Conservation (phyloP, 2,329 filamentous ascomycete species). For the Penicillium aurantiogriseum region DNA sequence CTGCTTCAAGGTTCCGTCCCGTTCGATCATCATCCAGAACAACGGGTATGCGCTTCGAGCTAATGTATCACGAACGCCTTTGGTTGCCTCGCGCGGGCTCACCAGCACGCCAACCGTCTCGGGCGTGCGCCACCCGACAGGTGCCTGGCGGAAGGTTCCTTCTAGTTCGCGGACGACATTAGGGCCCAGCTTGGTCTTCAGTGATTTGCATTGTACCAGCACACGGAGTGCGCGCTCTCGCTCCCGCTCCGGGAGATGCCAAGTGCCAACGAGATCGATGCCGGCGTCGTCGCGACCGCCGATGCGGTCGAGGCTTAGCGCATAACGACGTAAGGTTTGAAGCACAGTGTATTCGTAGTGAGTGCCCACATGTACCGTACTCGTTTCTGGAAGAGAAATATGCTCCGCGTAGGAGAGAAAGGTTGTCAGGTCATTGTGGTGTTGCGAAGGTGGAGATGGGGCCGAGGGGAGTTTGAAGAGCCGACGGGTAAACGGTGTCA, state of each 20-base stretch:
- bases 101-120: conserved; percentile 71
- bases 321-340: conserved; percentile 38
- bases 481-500: conserved; percentile 34
- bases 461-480: conserved; percentile 38
- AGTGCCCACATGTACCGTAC: conserved; percentile 46
- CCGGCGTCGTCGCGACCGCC: conserved; percentile 48
- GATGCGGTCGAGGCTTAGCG: conserved; percentile 43
- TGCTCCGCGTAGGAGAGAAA: conserved; percentile 44
- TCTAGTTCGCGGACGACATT: conserved; percentile 49
- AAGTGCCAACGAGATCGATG: conserved; percentile 49
- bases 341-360: conserved; percentile 49
- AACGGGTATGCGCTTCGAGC: conserved; percentile 67
- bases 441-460: conserved; percentile 34
- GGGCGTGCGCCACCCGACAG: conserved; percentile 66
- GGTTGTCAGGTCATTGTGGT: conserved; percentile 39
- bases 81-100: conserved; percentile 68
- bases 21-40: conserved; percentile 56
- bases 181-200: conserved; percentile 44
- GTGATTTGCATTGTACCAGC: conserved; percentile 49
- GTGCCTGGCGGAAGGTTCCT: conserved; percentile 72
- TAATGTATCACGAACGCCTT: conserved; percentile 72
- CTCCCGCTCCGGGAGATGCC: conserved; percentile 41
- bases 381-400: conserved; percentile 36
- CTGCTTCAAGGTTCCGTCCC: conserved; percentile 40
- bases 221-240: conserved; percentile 38